These are phyloP conservation scores for Mrakia blollopis DNA, from an alignment of 768 basidiomycete species.

Conservation along the genomic window DNA sequence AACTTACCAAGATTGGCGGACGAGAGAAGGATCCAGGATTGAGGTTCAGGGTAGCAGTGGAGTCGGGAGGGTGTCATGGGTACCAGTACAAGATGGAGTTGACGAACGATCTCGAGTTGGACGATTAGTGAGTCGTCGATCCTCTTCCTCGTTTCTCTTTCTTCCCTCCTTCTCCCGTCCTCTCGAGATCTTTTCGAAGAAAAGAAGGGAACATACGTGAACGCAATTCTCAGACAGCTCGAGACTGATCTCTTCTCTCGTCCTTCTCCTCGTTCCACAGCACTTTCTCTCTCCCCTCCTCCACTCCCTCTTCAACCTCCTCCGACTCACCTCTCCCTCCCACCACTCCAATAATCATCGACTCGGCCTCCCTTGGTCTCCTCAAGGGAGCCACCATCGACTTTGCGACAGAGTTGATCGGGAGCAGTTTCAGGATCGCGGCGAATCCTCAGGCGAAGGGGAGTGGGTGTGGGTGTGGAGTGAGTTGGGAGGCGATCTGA, in stretches of 20 bases:
- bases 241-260: background rate
- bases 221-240: no score
- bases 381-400: slow-evolving; percentile 85
- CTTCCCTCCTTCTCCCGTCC: no score
- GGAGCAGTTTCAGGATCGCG: slow-evolving; percentile 74
- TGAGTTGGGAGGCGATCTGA: slow-evolving; percentile 74
- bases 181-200: background rate
- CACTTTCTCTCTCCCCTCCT: slow-evolving; percentile 58
- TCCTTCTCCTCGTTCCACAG: slow-evolving; percentile 43
- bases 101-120: slow-evolving; percentile 56
- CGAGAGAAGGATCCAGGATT: slow-evolving; percentile 55
- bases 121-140: slow-evolving; percentile 71
- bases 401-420: slow-evolving; percentile 90
- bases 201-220: no score
- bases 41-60: slow-evolving; percentile 63
- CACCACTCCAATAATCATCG: slow-evolving; percentile 58
- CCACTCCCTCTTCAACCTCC: slow-evolving; percentile 1
- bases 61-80: slow-evolving; percentile 94
- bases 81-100: slow-evolving; percentile 93
- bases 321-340: slow-evolving; percentile 8
- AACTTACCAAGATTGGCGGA: slow-evolving; percentile 66
- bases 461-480: slow-evolving; percentile 87
- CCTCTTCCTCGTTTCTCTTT: background rate
- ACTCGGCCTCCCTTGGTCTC: slow-evolving; percentile 75
- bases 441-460: slow-evolving; percentile 84